These are phyloP conservation scores for Omphalotus olearius DNA, from an alignment of 1,284 basidiomycete genomes.

Conservation along the genomic window DNA sequence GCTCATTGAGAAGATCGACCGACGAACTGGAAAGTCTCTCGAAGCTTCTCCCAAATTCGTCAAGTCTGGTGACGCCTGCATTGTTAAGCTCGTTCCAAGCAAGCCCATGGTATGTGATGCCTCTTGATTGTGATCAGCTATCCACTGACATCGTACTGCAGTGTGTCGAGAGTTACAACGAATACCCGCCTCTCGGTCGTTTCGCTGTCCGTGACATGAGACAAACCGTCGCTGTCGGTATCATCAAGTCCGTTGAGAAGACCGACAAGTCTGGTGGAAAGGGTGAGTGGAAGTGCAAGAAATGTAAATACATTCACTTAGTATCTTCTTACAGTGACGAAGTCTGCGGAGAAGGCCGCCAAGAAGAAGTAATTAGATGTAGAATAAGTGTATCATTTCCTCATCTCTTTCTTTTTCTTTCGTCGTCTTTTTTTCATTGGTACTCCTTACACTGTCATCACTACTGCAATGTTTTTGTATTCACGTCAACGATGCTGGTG, in stretches of 20 bases:
- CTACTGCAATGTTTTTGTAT: slow-evolving; percentile 35
- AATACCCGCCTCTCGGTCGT: slow-evolving; percentile 99
- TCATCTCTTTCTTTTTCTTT: slow-evolving; percentile 46
- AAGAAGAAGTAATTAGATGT: slow-evolving; percentile 95
- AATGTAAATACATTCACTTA: slow-evolving; percentile 7
- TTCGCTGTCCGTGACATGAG: slow-evolving; percentile 99
- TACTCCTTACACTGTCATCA: slow-evolving; percentile 43
- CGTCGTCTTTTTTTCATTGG: slow-evolving; percentile 28
- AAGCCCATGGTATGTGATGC: slow-evolving; percentile 79
- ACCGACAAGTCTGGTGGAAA: slow-evolving; percentile 83
- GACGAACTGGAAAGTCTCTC: slow-evolving; percentile 92
- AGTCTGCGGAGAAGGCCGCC: slow-evolving; percentile 92
- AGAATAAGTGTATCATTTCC: slow-evolving; percentile 51
- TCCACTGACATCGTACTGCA: neutral
- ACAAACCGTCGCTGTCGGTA: slow-evolving; percentile 96
- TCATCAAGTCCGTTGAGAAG: slow-evolving; percentile 96
- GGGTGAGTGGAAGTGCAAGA: slow-evolving; percentile 42
- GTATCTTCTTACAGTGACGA: slow-evolving; percentile 61
- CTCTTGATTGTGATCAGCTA: neutral
- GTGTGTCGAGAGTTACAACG: slow-evolving; percentile 96
- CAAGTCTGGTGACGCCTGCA: slow-evolving; percentile 95
- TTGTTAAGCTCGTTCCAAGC: slow-evolving; percentile 95
- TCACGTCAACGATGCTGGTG: slow-evolving; percentile 42
- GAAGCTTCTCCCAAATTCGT: slow-evolving; percentile 93
- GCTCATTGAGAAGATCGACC: slow-evolving; percentile 99